Conservation (phyloP, 75 land plant species). For the Selaginella moellendorffii region DNA sequence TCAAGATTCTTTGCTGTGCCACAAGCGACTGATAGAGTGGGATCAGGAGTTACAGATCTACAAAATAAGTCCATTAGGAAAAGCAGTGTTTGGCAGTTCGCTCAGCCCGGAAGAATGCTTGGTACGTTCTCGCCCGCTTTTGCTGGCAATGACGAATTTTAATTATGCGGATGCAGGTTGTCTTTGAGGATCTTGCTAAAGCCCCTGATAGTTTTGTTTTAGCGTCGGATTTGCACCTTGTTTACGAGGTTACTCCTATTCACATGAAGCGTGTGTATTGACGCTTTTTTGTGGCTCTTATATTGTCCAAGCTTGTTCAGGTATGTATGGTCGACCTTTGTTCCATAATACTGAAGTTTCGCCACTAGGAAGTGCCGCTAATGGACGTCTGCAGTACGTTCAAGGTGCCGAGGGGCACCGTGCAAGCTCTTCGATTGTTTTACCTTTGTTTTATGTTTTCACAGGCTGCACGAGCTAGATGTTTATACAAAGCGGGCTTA, state of each 20-base stretch:
- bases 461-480: conserved; percentile 88
- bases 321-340: too few relatives aligned
- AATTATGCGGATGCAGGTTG: conserved; percentile 13
- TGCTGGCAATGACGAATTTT: neutral
- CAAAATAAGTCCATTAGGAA: conserved; percentile 74
- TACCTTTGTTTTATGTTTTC: conserved; percentile 65
- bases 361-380: conserved; percentile 61
- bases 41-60: conserved; percentile 63
- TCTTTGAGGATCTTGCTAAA: conserved; percentile 79
- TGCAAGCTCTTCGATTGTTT: conserved; percentile 87
- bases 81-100: conserved; percentile 94
- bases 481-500: conserved; percentile 81
- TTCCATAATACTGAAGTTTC: too few relatives aligned
- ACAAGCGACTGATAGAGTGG: conserved; percentile 76
- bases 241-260: conserved; percentile 85
- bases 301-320: conserved; percentile 82
- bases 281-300: conserved; percentile 86
- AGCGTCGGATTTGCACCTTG: conserved; percentile 90
- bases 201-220: conserved; percentile 97
- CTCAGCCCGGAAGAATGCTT: conserved; percentile 91
- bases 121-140: conserved; percentile 20
- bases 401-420: conserved; percentile 93
- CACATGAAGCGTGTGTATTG: conserved; percentile 87
- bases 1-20: conserved; percentile 96
- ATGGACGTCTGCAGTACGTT: conserved; percentile 80